Evolutionary conservation across 495 filamentous ascomycete genomes (phyloP).

Genomic region (Sporormia fimetaria): DNA sequence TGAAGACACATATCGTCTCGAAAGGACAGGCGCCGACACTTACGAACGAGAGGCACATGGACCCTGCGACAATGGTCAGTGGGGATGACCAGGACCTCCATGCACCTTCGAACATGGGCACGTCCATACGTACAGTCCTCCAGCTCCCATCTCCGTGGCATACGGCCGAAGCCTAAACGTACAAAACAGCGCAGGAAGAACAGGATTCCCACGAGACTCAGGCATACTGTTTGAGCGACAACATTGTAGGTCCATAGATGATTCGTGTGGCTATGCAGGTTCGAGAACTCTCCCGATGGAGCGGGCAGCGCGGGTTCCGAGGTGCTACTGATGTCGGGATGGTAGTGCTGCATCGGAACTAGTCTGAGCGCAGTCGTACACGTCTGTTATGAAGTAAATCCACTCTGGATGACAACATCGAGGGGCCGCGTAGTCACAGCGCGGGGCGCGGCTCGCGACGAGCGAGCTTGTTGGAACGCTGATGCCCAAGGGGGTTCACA

Average conservation of each 20-base stretch:
- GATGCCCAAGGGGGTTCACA: no score
- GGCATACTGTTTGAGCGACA: conserved; percentile 11
- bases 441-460: no score
- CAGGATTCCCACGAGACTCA: conserved; percentile 3
- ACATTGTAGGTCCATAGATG: conserved; percentile 7
- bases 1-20: not conserved
- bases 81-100: not conserved
- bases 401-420: no score
- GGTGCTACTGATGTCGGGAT: no score
- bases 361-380: no score
- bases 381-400: no score
- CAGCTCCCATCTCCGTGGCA: conserved; percentile 9
- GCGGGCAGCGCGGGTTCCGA: no score
- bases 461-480: no score
- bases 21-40: not conserved
- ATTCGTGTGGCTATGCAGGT: no score
- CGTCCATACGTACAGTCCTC: conserved; percentile 13
- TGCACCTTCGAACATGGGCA: not conserved
- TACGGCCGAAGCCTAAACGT: conserved; percentile 5
- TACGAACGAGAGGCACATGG: conserved; percentile 14
- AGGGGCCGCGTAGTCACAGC: no score
- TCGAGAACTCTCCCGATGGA: no score
- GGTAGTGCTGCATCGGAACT: no score
- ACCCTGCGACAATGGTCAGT: not conserved
- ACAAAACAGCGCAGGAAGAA: conserved; percentile 13